Evolutionary conservation across 1,284 basidiomycete genomes (phyloP).

Genomic region (Melampsora americana): DNA sequence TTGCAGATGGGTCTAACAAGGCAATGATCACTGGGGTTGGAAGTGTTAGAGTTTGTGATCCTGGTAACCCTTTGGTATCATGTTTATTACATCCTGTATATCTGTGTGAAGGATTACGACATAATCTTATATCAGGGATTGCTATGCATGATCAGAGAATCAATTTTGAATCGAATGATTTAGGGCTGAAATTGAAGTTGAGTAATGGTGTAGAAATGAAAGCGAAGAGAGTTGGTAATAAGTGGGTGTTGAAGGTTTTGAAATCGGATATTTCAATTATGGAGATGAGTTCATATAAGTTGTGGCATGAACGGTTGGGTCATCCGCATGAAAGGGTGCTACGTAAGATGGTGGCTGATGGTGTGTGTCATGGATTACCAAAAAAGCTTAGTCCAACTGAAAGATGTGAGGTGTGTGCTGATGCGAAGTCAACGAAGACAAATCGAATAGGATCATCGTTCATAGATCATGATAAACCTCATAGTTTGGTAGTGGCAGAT

Average conservation of each 20-base stretch:
- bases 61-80: neutral
- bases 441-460: neutral
- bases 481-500: neutral
- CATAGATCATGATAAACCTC: neutral
- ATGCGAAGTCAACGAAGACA: neutral
- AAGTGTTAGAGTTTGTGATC: neutral
- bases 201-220: neutral
- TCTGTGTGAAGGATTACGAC: neutral
- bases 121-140: neutral
- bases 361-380: neutral
- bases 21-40: neutral
- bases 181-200: neutral
- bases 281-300: neutral
- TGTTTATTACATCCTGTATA: neutral
- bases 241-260: neutral
- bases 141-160: neutral
- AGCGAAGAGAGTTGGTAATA: neutral
- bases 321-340: neutral
- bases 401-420: neutral
- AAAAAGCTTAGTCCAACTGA: neutral
- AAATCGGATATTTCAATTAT: neutral
- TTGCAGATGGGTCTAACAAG: neutral
- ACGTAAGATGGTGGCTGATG: neutral
- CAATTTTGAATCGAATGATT: neutral
- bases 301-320: neutral